Evolutionary conservation across 768 basidiomycete species (phyloP).

Genomic region (Boletus pseudo-olivaceus): DNA sequence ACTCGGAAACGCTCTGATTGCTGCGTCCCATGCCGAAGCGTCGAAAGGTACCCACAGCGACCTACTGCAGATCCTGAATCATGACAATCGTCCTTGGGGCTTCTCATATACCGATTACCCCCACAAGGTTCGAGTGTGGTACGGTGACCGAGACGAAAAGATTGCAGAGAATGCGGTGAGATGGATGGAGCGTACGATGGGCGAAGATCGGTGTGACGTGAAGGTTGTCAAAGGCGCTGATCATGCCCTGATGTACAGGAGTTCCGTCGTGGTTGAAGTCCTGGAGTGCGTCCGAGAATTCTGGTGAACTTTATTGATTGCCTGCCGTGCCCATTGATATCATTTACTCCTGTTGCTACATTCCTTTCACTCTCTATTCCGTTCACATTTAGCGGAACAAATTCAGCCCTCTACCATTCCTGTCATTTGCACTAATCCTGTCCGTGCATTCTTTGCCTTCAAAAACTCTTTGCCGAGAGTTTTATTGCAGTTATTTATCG

Average conservation of each 20-base stretch:
- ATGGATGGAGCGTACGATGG: constrained; percentile 90
- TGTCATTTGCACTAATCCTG: constrained; percentile 6
- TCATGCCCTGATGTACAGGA: constrained; percentile 92
- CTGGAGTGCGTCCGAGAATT: constrained; percentile 64
- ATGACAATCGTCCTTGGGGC: constrained; percentile 85
- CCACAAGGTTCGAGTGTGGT: constrained; percentile 81
- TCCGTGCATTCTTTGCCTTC: constrained; percentile 6
- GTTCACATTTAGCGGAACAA: constrained; percentile 18
- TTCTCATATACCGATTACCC: constrained; percentile 83
- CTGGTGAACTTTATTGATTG: constrained; percentile 36
- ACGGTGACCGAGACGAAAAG: constrained; percentile 90
- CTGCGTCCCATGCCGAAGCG: constrained; percentile 94
- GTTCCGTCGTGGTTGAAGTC: constrained; percentile 81
- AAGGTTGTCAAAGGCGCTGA: constrained; percentile 85
- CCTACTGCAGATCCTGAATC: constrained; percentile 87
- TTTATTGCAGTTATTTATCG: constrained; percentile 21
- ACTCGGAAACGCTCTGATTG: constrained; percentile 86
- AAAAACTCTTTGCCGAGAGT: constrained; percentile 1
- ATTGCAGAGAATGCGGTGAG: constrained; percentile 87
- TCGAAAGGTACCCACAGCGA: constrained; percentile 89
- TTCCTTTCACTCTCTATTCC: constrained; percentile 11
- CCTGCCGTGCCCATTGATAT: not conserved
- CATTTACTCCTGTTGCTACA: constrained; percentile 16
- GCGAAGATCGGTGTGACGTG: constrained; percentile 67
- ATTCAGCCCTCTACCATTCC: not conserved